phyloP scores from a whole-genome alignment of 257 asterid genomes.

The Solanum microdontum region DNA sequence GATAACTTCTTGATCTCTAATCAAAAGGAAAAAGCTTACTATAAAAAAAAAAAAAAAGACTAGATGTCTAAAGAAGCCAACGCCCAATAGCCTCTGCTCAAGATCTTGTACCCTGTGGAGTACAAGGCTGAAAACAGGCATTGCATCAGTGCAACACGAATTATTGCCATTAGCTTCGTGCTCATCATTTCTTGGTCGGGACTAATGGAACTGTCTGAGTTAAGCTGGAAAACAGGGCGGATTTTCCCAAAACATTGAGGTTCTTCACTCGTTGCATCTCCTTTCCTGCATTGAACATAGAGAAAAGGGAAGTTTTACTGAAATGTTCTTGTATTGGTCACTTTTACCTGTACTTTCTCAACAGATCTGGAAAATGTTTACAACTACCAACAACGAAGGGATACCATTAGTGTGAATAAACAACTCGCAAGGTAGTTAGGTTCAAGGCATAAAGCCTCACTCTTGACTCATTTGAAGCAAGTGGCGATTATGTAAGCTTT shows the following conservation, averaged over 20 bases:
- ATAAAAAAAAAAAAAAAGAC: background rate
- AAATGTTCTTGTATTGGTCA: background rate
- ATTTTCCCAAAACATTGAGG: constrained; percentile 47
- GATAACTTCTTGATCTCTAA: background rate
- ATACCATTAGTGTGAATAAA: background rate
- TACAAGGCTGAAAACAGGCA: background rate
- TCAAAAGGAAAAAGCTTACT: background rate
- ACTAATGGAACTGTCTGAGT: constrained; percentile 17
- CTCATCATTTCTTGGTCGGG: constrained; percentile 26
- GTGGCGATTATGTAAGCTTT: background rate
- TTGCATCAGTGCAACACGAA: background rate
- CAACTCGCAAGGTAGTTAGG: background rate
- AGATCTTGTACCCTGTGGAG: background rate
- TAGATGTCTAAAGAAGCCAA: background rate
- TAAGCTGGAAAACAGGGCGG: constrained; percentile 18
- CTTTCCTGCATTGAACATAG: constrained; percentile 34
- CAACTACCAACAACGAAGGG: background rate
- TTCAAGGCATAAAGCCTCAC: background rate
- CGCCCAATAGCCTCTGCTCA: background rate
- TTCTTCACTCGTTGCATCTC: constrained; percentile 63
- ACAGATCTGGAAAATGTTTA: background rate
- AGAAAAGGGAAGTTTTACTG: background rate
- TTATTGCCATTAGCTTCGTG: background rate
- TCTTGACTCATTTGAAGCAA: background rate
- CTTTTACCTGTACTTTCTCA: background rate